Evolutionary conservation across 805 yeast genomes (phyloP), one percentile per base, ranked within the genome.

Genomic region (Candida manassasensis): DNA sequence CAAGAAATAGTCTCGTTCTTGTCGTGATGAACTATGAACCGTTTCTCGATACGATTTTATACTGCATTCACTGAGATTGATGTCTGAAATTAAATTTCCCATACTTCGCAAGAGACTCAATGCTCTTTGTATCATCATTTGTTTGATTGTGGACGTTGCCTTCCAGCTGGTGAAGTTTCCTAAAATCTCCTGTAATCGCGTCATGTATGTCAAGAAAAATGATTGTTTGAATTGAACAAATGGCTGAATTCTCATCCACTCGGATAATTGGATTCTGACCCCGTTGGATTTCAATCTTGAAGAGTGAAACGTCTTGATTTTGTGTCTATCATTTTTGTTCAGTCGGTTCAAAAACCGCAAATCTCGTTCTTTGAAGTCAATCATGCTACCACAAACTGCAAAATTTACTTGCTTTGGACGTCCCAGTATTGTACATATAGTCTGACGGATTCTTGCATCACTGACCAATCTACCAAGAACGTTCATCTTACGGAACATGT

Each of bases 221-320:
- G 43, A 32, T 19, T 44, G 44, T 29, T 48, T 47, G 30, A 59
- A 55, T 35, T 59, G 53, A 14, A 47, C 44, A 34, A 64, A 63
- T 0, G 72, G 72, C 29, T 52, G 47, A 12, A 67, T 35, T 15
- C 49, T 49, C 49, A 65, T 54, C 72, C 72, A 67, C 38, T 62
- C 61, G 6, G 47, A 41, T 11, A 66, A 36, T 34, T 65, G 70
- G 4, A 52, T 37, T 27, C 54, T 43, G 2, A 53, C 43, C 24
- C 49, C 36, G 21, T 41, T 47, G 11, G 54, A 45, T 27, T 42
- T 45, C 12, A 50, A 37, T 30, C 49, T 45, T 3, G 43, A 42
- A 11, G 50, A 38, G 38, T 49, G 52, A 11, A 30, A 25, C 15
- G 40, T 15, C 4, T 29, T 2, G 15, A 17, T 28, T 35, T 31